Evolutionary conservation across 805 yeast species (phyloP), one percentile per base, ranked within the genome.

Genomic region (Teunomyces funiuensis): DNA sequence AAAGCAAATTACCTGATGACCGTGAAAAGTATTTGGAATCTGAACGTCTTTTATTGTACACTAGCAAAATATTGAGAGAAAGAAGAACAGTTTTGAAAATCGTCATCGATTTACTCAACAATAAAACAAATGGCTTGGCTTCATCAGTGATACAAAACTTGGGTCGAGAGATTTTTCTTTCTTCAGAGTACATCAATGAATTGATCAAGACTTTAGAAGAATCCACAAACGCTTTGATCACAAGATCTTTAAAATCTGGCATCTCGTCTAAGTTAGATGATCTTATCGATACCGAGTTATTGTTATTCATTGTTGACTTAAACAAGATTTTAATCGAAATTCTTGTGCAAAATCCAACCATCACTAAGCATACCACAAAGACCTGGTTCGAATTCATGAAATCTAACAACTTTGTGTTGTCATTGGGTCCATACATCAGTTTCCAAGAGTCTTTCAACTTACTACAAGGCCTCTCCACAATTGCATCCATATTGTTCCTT

Each of bases 311-410:
- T 6, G 58, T 52, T 27, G 75, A 61, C 40, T 55, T 59, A 19
- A 59, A 61, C 47, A 74, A 61, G 49, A 68, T 63, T 7, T 56
- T 69, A 15, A 58, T 65, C 5, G 76, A 75, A 29, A 38, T 73
- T 6, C 47, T 75, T 9, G 50, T 71, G 13, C 63, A 73, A 31
- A 71, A 73, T 29, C 47, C 58, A 11, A 55, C 65, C 3, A 54
- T 63, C 5, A 50, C 62, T 3, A 57, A 62, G 2, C 37, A 52
- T 1, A 65, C 72, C 2, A 71, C 76, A 2, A 36, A 55, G 2
- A 51, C 61, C 7, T 85, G 93, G 93, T 82, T 83, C 50, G 50
- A 61, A 5, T 57, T 80, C 8, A 68, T 80, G 75, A 56, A 66
- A 8, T 47, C 57, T 7, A 52, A 60, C 8, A 53, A 60, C 28